Conservation (phyloP, 2,329 filamentous ascomycete species). For the Beauveria medogensis region DNA sequence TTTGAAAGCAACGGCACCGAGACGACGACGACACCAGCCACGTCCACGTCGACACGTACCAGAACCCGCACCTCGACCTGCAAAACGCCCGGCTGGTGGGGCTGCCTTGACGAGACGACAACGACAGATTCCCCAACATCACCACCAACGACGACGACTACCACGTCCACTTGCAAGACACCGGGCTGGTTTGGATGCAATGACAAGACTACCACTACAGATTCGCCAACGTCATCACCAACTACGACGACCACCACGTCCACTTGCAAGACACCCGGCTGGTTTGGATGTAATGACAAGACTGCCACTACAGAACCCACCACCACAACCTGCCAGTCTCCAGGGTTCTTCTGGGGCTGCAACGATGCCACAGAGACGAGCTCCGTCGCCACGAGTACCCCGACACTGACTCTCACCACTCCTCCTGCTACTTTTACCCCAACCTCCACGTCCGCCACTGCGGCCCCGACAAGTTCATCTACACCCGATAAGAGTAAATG, state of each 20-base stretch:
- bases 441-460: conserved; percentile 21
- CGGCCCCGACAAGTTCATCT: conserved; percentile 24
- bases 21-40: conserved; percentile 48
- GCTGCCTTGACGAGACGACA: conserved; percentile 63
- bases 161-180: too few relatives aligned
- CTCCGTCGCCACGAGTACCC: conserved; percentile 16
- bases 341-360: conserved; percentile 51
- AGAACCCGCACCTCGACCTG: conserved; percentile 81
- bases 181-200: too few relatives aligned
- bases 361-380: conserved; percentile 31
- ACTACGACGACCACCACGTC: conserved; percentile 38
- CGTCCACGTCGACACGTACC: conserved; percentile 39
- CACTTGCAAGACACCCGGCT: conserved; percentile 54
- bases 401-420: conserved; percentile 26
- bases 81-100: conserved; percentile 90
- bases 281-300: conserved; percentile 56
- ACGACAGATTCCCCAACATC: conserved; percentile 25
- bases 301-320: conserved; percentile 23
- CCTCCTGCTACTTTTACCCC: conserved; percentile 42
- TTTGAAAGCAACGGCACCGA: conserved; percentile 87
- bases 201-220: too few relatives aligned
- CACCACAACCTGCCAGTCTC: conserved; percentile 26
- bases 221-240: too few relatives aligned
- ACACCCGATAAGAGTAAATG: conserved; percentile 10
- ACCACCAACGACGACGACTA: conserved; percentile 22